These are phyloP conservation scores for Tulasnella sp. DNA, from an alignment of 768 basidiomycete species.

Conservation along the genomic window DNA sequence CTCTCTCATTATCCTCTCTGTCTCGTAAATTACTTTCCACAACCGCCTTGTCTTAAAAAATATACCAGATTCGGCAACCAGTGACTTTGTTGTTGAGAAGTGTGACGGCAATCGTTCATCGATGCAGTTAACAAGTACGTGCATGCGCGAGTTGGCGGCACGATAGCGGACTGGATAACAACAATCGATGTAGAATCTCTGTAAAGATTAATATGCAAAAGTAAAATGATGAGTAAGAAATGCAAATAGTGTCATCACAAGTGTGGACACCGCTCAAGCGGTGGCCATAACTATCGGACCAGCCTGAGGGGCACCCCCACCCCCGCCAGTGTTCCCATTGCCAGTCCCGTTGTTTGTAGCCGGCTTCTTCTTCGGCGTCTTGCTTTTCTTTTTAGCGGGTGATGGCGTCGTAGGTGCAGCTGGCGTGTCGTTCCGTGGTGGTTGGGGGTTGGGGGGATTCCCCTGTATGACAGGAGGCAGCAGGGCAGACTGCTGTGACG, in stretches of 20 bases:
- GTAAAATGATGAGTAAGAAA: not conserved
- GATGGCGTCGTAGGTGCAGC: not conserved
- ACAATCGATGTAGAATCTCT: too few species aligned
- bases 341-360: not conserved
- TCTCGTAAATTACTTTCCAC: not conserved
- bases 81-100: too few species aligned
- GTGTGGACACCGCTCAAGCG: not conserved
- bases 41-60: not conserved
- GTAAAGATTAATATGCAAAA: too few species aligned
- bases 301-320: slow-evolving; percentile 4
- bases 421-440: not conserved
- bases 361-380: slow-evolving; percentile 11
- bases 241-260: not conserved
- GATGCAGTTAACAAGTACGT: too few species aligned
- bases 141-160: too few species aligned
- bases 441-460: not conserved
- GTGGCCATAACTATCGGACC: slow-evolving; percentile 8
- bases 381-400: slow-evolving; percentile 1
- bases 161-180: too few species aligned
- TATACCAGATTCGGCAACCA: too few species aligned
- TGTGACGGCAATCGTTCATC: too few species aligned
- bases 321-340: not conserved
- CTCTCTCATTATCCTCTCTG: not conserved
- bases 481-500: not conserved
- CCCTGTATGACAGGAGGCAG: not conserved